Conservation (phyloP, 1,139 yeast species). For the Nakaseomyces sp. region DNA sequence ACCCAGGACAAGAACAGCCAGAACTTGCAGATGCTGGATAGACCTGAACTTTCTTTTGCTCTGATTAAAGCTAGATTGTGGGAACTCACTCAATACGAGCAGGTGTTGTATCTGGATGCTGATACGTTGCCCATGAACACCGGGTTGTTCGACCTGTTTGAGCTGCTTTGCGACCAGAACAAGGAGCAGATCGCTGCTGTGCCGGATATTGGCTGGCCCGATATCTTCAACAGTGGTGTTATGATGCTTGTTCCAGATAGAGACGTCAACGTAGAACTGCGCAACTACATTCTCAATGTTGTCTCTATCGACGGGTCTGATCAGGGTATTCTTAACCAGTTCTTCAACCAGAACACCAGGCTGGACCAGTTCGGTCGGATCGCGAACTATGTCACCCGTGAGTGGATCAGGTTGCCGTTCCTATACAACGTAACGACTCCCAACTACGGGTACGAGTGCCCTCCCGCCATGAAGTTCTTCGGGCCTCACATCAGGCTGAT, state of each 20-base stretch:
- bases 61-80: constrained; percentile 69
- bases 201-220: constrained; percentile 97
- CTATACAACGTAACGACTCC: constrained; percentile 75
- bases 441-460: constrained; percentile 67
- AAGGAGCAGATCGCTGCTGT: constrained; percentile 49
- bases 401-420: constrained; percentile 72
- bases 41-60: constrained; percentile 70
- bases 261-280: constrained; percentile 39
- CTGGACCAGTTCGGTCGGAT: constrained; percentile 1
- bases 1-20: constrained; percentile 26
- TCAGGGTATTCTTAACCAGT: constrained; percentile 84
- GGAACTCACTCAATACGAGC: constrained; percentile 51
- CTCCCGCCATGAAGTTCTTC: constrained; percentile 67
- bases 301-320: constrained; percentile 89
- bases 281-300: constrained; percentile 31
- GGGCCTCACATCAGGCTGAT: constrained; percentile 46
- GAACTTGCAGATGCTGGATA: constrained; percentile 42
- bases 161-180: constrained; percentile 16
- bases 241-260: constrained; percentile 55
- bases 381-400: constrained; percentile 6
- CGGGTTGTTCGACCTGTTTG: constrained; percentile 20
- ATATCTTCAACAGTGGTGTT: constrained; percentile 85
- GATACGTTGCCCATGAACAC: constrained; percentile 59
- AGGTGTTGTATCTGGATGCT: constrained; percentile 68
- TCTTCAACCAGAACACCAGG: constrained; percentile 39